Evolutionary conservation across 2,329 filamentous ascomycete genomes (phyloP).

Genomic region (Phoma sp.): DNA sequence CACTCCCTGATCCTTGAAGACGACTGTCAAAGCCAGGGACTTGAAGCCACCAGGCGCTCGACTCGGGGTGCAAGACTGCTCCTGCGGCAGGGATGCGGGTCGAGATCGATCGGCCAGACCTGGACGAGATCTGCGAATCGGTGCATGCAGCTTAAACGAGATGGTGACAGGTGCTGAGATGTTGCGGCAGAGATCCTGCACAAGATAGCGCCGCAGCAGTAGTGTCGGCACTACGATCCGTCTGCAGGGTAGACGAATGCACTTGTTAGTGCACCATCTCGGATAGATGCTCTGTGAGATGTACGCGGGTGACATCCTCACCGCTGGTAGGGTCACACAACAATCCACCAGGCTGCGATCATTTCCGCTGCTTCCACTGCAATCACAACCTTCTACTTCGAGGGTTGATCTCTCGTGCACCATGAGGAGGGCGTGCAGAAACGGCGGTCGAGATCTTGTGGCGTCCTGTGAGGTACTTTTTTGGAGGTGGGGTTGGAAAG

Average conservation of each 20-base stretch:
- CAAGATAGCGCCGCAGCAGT: conserved; percentile 34
- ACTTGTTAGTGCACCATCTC: conserved; percentile 20
- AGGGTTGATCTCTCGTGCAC: conserved; percentile 20
- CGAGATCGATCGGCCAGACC: conserved; percentile 34
- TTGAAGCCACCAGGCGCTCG: conserved; percentile 25
- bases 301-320: conserved; percentile 9
- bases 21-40: conserved; percentile 32
- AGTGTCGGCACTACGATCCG: conserved; percentile 36
- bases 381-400: conserved; percentile 23
- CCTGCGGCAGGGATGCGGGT: conserved; percentile 28
- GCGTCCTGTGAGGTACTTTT: conserved; percentile 29
- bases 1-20: conserved; percentile 30
- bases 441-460: conserved; percentile 31
- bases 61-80: conserved; percentile 22
- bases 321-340: conserved; percentile 21
- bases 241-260: conserved; percentile 32
- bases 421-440: conserved; percentile 16
- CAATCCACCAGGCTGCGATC: conserved; percentile 21
- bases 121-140: conserved; percentile 36
- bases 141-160: conserved; percentile 31
- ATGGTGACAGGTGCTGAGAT: conserved; percentile 39
- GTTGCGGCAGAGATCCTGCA: conserved; percentile 42
- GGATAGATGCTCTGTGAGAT: conserved; percentile 8
- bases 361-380: conserved; percentile 21
- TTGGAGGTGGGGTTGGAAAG: conserved; percentile 7